Evolutionary conservation across 768 basidiomycete genomes (phyloP), one percentile per base, ranked within the genome.

Genomic region (Lentinula detonsa): DNA sequence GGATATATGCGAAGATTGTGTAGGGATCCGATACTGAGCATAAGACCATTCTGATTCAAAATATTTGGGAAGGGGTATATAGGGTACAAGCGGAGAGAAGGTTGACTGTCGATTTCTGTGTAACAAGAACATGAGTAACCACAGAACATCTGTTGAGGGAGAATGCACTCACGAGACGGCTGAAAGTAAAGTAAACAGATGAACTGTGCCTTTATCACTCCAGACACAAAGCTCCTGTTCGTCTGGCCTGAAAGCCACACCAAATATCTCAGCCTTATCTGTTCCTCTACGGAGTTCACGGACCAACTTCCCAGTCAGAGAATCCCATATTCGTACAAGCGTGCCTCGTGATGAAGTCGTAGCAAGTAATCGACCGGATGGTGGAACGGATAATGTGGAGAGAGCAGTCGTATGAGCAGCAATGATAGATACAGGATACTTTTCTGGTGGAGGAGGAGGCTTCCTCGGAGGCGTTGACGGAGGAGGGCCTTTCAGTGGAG

Each of bases 21-120:
- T 77, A 2, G 94, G 94, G 68, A 97, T 90, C 46, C 91, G 84
- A 71, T 91, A 97, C 65, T 92, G 90, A 13, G 94, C 92, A 69
- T 96, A 95, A 0, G 94, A 95, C 95, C 94, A 96, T 71, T 95
- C 89, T n/a, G 93, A 95, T 68, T 87, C 86, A 69, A 97, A 95
- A 71, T 96, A 96, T 63, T 90, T 91, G 16, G 93, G 93, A 37
- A 93, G 78, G 13, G 88, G 90, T 9, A 96, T 74, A 68, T 88
- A 94, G 3, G 90, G 87, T 15, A 88, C 83, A 51, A 96, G 74
- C 4, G 88, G 85, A 0, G 90, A 92, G 65, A 95, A 81, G 5
- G 90, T 83, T 6, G 91, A 94, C 62, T 91, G 91, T 42, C 90
- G 91, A 68, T 95, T 93, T 48, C 91, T 93, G 68, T 9, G 9